Percentiles rank a stretch among this genome's conserved stretches.
phyloP scores from a whole-genome alignment of 164 flowering plant species.

The Vitis labrusca region DNA sequence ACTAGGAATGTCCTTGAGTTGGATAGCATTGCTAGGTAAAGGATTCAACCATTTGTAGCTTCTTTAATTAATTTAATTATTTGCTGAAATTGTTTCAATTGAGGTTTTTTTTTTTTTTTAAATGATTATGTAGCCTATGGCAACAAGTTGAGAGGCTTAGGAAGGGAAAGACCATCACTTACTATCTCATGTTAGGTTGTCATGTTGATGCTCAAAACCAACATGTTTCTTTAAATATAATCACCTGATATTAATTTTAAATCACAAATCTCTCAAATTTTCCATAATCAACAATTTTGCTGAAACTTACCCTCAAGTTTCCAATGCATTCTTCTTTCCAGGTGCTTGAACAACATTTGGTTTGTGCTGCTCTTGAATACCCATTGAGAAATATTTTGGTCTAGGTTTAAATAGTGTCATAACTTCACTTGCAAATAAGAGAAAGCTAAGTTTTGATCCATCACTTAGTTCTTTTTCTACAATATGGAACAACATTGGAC shows the following conservation, averaged over 20 bases:
- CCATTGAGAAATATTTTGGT: slow-evolving; percentile 82
- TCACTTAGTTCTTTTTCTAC: slow-evolving; percentile 44
- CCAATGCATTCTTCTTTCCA: slow-evolving; percentile 24
- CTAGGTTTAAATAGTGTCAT: slow-evolving; percentile 50
- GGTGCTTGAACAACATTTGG: slow-evolving; percentile 86
- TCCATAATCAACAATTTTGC: background rate
- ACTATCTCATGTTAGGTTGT: slow-evolving; percentile 84
- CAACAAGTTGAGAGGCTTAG: slow-evolving; percentile 99
- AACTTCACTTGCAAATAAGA: slow-evolving; percentile 48
- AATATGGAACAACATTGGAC: slow-evolving; percentile 85
- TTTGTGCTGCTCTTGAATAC: slow-evolving; percentile 83
- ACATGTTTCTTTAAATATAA: slow-evolving; percentile 44
- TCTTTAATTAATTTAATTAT: background rate
- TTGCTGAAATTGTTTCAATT: slow-evolving; percentile 4
- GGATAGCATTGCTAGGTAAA: slow-evolving; percentile 91
- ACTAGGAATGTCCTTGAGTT: slow-evolving; percentile 97
- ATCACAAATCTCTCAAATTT: background rate
- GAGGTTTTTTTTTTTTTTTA: slow-evolving; percentile 1
- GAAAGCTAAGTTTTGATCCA: slow-evolving; percentile 48
- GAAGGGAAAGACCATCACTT: slow-evolving; percentile 82
- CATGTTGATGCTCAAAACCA: slow-evolving; percentile 77
- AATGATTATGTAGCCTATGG: slow-evolving; percentile 75
- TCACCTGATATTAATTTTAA: background rate
- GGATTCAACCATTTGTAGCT: background rate
- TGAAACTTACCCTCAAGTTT: background rate